Percentiles rank a stretch among this genome's conserved stretches.
phyloP scores from a whole-genome alignment of 257 asterid species.

The Craterostigma plantagineum region DNA sequence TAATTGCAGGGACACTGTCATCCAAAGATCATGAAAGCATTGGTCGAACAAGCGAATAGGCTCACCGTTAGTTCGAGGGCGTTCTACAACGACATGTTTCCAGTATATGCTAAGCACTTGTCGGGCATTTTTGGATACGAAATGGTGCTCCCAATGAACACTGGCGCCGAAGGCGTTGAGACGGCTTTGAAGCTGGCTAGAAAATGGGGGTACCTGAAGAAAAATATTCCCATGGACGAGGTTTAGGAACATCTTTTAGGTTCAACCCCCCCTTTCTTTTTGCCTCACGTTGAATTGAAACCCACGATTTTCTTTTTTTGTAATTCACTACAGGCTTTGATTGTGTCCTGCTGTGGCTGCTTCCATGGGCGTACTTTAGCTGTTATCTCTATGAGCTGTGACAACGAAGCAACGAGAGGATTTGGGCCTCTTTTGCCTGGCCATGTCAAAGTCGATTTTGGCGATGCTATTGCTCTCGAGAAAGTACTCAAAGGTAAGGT shows the following conservation, averaged over 20 bases:
- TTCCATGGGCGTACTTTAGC: slow-evolving; percentile 93
- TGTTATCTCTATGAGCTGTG: slow-evolving; percentile 96
- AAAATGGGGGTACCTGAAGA: slow-evolving; percentile 89
- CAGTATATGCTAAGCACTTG: slow-evolving; percentile 59
- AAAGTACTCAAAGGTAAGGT: slow-evolving; percentile 53
- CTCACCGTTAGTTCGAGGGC: slow-evolving; percentile 98
- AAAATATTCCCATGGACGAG: slow-evolving; percentile 70
- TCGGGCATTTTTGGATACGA: slow-evolving; percentile 80
- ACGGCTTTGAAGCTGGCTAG: slow-evolving; percentile 84
- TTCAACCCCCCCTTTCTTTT: too few species aligned
- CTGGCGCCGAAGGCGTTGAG: slow-evolving; percentile 98
- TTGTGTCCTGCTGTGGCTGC: slow-evolving; percentile 97
- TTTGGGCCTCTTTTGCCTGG: slow-evolving; percentile 89
- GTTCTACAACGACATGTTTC: slow-evolving; percentile 70
- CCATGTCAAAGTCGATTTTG: slow-evolving; percentile 77
- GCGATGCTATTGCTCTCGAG: slow-evolving; percentile 58
- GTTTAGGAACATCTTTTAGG: too few species aligned
- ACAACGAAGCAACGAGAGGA: slow-evolving; percentile 83
- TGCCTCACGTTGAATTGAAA: neutral
- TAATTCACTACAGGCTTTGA: slow-evolving; percentile 83
- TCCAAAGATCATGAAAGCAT: slow-evolving; percentile 77
- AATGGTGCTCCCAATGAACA: slow-evolving; percentile 92
- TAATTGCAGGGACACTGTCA: slow-evolving; percentile 84
- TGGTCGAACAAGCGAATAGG: slow-evolving; percentile 63
- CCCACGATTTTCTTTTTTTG: neutral